Base-by-base conservation (phyloP, 2,329 filamentous ascomycete genomes). In the Microsporum ferrugineum region DNA sequence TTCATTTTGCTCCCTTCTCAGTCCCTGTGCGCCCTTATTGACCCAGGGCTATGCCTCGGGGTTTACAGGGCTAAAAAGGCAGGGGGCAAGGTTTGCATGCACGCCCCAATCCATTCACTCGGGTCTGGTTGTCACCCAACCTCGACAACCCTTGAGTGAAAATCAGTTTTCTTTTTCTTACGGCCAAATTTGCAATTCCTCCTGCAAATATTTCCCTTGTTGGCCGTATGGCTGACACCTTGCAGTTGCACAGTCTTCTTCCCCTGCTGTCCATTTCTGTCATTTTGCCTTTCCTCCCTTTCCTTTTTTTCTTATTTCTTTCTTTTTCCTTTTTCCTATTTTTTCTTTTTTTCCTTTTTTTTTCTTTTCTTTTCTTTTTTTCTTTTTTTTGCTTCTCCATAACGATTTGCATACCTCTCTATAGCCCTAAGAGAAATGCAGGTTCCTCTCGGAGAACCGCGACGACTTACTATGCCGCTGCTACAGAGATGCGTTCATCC, bases 21-120 rank as follows among this genome's bases (percentile, higher is more conserved):
- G 31, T 36, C 31, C 23, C 49, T 49, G 23, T 49, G 7, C 45
- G 27, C 23, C 49, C 17, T 36, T 34, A 34, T 55, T n/a, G 10
- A 36, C 31, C 49, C 49, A 55, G 33, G 49, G 49, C 49, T 55
- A 55, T 55, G 49, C 49, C 49, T 55, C 49, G 23, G 45, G 45
- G 31, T 31, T 31, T 29, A 49, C 49, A 34, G 31, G 31, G 49
- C n/a, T 55, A 10, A 27, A 10, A 8, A 10, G 7, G 3, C 23
- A 34, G 49, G 49, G 49, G 49, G 29, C 31, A 55, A 36, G 49
- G 49, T 34, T 55, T 36, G 17, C 2, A 34, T 55, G 49, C 49
- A 55, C 34, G 49, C 49, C 49, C 49, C 49, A 55, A 55, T 23
- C 49, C 49, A 55, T 29, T 31, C 49, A 36, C 31, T 55, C 33